phyloP scores from a whole-genome alignment of 257 asterid species.

The Nyctanthes arbortristis region DNA sequence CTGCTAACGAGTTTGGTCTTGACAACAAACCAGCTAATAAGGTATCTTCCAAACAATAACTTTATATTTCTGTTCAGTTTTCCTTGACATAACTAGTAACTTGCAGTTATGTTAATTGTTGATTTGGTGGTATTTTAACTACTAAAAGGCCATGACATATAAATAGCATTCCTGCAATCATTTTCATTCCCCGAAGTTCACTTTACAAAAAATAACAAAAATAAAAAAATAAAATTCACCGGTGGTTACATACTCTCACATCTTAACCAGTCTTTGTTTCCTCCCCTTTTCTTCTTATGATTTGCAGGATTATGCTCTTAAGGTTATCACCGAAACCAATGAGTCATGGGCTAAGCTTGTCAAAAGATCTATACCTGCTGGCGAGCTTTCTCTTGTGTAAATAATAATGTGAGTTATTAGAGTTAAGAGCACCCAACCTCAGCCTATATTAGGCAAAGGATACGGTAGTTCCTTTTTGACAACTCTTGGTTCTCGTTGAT shows the following conservation, averaged over 20 bases:
- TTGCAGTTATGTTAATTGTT: background rate
- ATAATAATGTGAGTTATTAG: background rate
- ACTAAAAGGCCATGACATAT: background rate
- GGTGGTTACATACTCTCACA: too few relatives aligned
- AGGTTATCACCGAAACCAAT: slow-evolving; percentile 10
- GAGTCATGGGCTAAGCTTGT: slow-evolving; percentile 10
- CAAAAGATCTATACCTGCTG: slow-evolving; percentile 12
- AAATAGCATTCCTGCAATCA: too few relatives aligned
- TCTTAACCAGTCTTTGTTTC: background rate
- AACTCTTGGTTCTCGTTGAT: slow-evolving; percentile 20
- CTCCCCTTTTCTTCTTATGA: too few relatives aligned
- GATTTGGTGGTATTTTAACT: background rate
- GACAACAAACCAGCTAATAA: slow-evolving; percentile 93
- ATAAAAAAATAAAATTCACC: too few relatives aligned
- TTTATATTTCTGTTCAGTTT: background rate
- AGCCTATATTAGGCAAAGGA: slow-evolving; percentile 2
- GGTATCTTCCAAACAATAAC: slow-evolving; percentile 38
- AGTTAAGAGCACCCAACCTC: background rate
- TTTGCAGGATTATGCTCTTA: slow-evolving; percentile 28
- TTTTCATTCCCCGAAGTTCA: background rate
- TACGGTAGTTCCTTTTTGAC: slow-evolving; percentile 4
- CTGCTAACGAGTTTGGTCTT: slow-evolving; percentile 94
- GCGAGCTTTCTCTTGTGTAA: slow-evolving; percentile 15
- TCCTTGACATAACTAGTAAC: background rate
- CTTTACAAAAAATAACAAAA: too few relatives aligned